A percentile compares a stretch with the other conserved stretches of the same genome.
phyloP scores from a whole-genome alignment of 2,329 filamentous ascomycete genomes.

The Diaporthe amygdali region DNA sequence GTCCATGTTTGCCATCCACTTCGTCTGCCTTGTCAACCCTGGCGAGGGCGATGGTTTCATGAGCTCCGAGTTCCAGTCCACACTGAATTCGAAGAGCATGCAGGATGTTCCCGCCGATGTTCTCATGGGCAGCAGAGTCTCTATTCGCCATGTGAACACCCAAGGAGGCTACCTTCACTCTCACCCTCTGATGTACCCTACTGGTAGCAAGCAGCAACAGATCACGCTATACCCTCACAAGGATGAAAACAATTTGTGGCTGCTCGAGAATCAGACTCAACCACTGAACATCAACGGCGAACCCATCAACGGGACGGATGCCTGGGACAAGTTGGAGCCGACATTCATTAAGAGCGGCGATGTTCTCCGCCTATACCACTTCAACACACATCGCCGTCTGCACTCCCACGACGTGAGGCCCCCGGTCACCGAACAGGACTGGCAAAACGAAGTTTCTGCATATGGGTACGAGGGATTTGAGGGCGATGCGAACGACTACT shows the following conservation, averaged over 20 bases:
- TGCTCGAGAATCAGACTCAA: slow-evolving; percentile 95
- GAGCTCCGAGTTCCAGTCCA: slow-evolving; percentile 99
- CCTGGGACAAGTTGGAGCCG: slow-evolving; percentile 80
- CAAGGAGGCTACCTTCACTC: slow-evolving; percentile 98
- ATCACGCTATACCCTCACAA: slow-evolving; percentile 98
- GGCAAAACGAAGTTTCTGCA: slow-evolving; percentile 95
- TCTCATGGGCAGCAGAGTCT: slow-evolving; percentile 83
- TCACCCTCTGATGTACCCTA: slow-evolving; percentile 96
- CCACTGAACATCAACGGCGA: slow-evolving; percentile 78
- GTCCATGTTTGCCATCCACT: slow-evolving; percentile 97
- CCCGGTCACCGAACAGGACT: slow-evolving; percentile 84
- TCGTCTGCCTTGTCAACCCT: slow-evolving; percentile 89
- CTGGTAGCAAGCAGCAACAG: slow-evolving; percentile 97
- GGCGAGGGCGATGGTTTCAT: slow-evolving; percentile 99
- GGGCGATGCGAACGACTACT: slow-evolving; percentile 95
- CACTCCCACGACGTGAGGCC: slow-evolving; percentile 95
- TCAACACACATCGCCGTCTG: slow-evolving; percentile 82
- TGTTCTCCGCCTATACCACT: slow-evolving; percentile 83
- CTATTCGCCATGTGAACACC: slow-evolving; percentile 92
- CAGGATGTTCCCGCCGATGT: slow-evolving; percentile 93
- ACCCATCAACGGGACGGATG: slow-evolving; percentile 78
- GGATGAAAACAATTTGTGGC: slow-evolving; percentile 96
- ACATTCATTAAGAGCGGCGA: slow-evolving; percentile 79
- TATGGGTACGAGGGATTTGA: slow-evolving; percentile 98
- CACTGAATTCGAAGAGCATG: slow-evolving; percentile 96